Conservation (phyloP, 306 rosid genomes). For the Arachis stenosperma region DNA sequence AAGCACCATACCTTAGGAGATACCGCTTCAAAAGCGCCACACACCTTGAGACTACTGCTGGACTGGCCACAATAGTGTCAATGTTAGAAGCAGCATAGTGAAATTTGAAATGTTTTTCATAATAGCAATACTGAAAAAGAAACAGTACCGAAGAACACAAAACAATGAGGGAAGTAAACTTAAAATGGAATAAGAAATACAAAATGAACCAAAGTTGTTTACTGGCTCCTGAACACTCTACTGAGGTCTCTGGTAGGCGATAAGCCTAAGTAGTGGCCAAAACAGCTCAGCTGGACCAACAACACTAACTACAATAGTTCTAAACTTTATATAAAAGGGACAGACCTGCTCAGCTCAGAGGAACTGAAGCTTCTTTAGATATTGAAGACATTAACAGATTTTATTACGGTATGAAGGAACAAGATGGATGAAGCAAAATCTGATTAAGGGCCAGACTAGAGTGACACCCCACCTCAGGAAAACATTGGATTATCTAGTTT, state of each 20-base stretch:
- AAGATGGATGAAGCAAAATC: constrained; percentile 15
- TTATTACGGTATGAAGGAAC: background rate
- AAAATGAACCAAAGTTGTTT: background rate
- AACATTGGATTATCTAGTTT: constrained; percentile 14
- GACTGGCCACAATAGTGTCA: constrained; percentile 65
- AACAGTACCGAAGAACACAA: constrained; percentile 34
- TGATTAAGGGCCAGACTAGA: constrained; percentile 2
- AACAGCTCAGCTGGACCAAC: constrained; percentile 16
- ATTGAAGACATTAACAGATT: constrained; percentile 21
- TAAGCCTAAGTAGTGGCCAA: constrained; percentile 5
- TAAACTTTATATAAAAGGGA: background rate
- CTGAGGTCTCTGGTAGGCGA: constrained; percentile 1
- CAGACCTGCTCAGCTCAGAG: constrained; percentile 3
- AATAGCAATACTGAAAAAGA: constrained; percentile 30
- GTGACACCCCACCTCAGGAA: background rate
- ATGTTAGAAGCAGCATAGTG: constrained; percentile 41
- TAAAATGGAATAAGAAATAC: background rate
- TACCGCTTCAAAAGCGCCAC: constrained; percentile 94
- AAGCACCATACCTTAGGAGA: constrained; percentile 76
- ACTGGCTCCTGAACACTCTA: background rate
- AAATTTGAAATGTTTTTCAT: constrained; percentile 8
- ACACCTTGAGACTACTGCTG: constrained; percentile 96
- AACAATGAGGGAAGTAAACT: constrained; percentile 1
- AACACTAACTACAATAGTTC: background rate
- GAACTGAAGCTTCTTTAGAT: background rate